Base-by-base conservation (phyloP, 2,329 filamentous ascomycete species). In the Ceratocystiopsis minuta region DNA sequence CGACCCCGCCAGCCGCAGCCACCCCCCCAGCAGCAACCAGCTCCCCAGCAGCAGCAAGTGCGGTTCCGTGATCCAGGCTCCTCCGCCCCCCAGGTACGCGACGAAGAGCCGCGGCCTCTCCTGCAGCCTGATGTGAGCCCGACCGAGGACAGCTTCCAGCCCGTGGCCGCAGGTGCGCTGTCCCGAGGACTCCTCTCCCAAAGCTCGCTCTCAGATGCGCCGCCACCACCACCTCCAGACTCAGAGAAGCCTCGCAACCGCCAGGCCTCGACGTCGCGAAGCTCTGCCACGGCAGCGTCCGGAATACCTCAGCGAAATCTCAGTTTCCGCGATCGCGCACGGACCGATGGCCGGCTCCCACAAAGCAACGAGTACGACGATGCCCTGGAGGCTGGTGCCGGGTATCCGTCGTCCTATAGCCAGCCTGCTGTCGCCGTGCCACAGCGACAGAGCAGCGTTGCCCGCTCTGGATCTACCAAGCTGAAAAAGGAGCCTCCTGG, bases 251-350 rank as follows among this genome's bases (percentile, higher is more conserved):
- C 55, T 3, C 54, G 55, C 18, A 40, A 38, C 32, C 36, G 39
- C 16, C 38, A 34, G 18, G 16, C 38, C 34, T 31, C 31, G 24
- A 32, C 34, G 16, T 17, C 14, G 12, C 28, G 51, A 53, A 14
- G 49, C 51, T 24, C 44, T 42, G 50, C 48, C 41, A 45, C 52
- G 41, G 16, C 38, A 3, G 35, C 49, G n/a, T 53, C 58, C 10
- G 57, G 55, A 14, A 51, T 64, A 15, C 67, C 69, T 4, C 66
- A 68, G 52, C 66, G 71, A 39, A 72, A 72, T 40, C 52, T 73
- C 35, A 78, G 72, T 55, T 72, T 74, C 55, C 68, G 71, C n/a
- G 72, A 77, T 48, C 66, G 70, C 41, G 63, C 72, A 7, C 62
- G 60, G 46, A 62, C 62, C 39, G 64, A 67, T 16, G 49, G 61